Conservation (phyloP, 2,329 filamentous ascomycete species). For the Fusarium virguliforme region DNA sequence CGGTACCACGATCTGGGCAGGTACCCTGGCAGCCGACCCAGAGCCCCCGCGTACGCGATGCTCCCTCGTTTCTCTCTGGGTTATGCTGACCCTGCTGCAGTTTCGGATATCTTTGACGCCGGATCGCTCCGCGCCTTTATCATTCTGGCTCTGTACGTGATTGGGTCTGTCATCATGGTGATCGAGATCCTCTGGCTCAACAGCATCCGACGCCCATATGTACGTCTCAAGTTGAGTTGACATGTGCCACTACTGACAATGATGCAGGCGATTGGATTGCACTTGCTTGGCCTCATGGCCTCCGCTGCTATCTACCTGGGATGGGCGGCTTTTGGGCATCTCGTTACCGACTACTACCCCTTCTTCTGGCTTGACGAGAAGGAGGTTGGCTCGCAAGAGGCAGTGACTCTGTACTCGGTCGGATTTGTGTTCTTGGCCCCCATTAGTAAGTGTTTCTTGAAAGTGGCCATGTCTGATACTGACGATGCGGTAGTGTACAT, state of each 20-base stretch:
- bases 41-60: conserved; percentile 41
- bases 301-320: conserved; percentile 64
- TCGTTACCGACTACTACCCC: conserved; percentile 62
- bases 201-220: conserved; percentile 67
- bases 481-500: conserved; percentile 60
- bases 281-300: conserved; percentile 61
- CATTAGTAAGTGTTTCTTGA: conserved; percentile 59
- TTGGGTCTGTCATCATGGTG: conserved; percentile 62
- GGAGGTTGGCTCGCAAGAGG: conserved; percentile 61
- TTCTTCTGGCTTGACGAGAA: conserved; percentile 69
- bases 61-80: conserved; percentile 14
- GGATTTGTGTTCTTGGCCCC: conserved; percentile 63
- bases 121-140: conserved; percentile 65
- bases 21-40: conserved; percentile 19
- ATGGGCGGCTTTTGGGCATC: conserved; percentile 66
- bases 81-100: conserved; percentile 52
- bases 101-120: conserved; percentile 65
- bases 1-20: conserved; percentile 31
- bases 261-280: conserved; percentile 62
- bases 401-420: conserved; percentile 62
- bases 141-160: conserved; percentile 63
- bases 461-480: conserved; percentile 19
- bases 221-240: conserved; percentile 52
- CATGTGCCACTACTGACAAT: conserved; percentile 25
- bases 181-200: conserved; percentile 67